Conservation (phyloP, 805 yeast genomes). For the Candida glaebosa region DNA sequence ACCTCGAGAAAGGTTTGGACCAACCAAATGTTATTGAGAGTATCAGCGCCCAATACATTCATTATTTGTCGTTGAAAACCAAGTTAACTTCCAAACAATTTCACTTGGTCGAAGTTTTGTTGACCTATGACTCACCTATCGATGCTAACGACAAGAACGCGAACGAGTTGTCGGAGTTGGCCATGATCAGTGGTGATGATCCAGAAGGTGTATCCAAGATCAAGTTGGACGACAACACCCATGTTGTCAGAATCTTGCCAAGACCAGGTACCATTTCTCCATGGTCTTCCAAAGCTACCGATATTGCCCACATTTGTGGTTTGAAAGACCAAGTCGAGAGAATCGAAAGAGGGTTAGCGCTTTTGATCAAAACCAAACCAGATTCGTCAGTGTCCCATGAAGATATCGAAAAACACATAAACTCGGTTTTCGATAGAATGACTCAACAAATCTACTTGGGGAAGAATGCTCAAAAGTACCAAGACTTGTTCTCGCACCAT, state of each 20-base stretch:
- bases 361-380: constrained; percentile 65
- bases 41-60: constrained; percentile 73
- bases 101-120: constrained; percentile 53
- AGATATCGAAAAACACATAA: constrained; percentile 49
- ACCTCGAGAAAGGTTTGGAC: constrained; percentile 68
- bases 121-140: constrained; percentile 70
- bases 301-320: constrained; percentile 87
- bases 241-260: constrained; percentile 76
- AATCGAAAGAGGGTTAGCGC: constrained; percentile 85
- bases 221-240: constrained; percentile 31
- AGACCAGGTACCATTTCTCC: constrained; percentile 97
- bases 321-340: constrained; percentile 67
- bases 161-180: constrained; percentile 33
- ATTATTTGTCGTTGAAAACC: constrained; percentile 63
- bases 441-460: constrained; percentile 67
- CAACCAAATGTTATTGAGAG: constrained; percentile 53
- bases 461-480: constrained; percentile 57
- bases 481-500: constrained; percentile 75
- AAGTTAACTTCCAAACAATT: constrained; percentile 38
- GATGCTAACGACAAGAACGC: constrained; percentile 49
- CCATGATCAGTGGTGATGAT: constrained; percentile 25
- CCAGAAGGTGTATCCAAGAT: constrained; percentile 8
- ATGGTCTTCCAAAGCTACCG: constrained; percentile 98
- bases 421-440: constrained; percentile 89
- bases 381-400: constrained; percentile 58